Evolutionary conservation across 2,329 filamentous ascomycete genomes (phyloP), one percentile per base, ranked within the genome.

Genomic region (Aaosphaeria arxii): DNA sequence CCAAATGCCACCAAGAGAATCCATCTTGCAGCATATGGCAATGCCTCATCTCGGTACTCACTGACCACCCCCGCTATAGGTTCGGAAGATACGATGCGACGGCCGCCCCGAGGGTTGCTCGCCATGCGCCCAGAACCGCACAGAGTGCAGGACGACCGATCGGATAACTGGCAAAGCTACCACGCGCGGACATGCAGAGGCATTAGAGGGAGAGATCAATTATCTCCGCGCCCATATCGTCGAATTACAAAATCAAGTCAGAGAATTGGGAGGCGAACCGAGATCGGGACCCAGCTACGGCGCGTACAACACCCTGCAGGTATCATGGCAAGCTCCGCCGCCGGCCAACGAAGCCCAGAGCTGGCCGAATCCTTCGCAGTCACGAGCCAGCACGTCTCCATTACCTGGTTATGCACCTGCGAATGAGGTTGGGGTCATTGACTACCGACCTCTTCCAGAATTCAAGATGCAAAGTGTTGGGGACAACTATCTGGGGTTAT

Each of bases 31-130:
- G 7, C 33, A 36, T 36, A 24, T 24, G 17, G 17, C 17, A 24
- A 24, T 24, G 17, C 17, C 17, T 24, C n/a, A 36, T 36, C 33
- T 36, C 33, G 17, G 17, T 24, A 24, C 17, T 24, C 17, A 24
- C 17, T 24, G 17, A 24, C 17, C 17, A 24, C 17, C 17, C 17
- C 17, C 17, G 17, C 17, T 24, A 36, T 36, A 89, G 87, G 78
- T 90, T 49, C 84, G 90, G 58, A 95, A 95, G 73, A 95, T 95
- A 61, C 84, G 88, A 64, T 95, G 90, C 77, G 90, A 95, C 74
- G 86, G 85, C 46, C 77, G 87, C 38, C 83, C 87, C 31, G 86
- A 88, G 56, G 90, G 89, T 53, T 95, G 90, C 73, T 89, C 88
- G 52, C 87, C 89, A 60, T 95, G 90, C 74, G 75, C 83, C 58